Evolutionary conservation across 2,329 filamentous ascomycete genomes (phyloP), one percentile per base, ranked within the genome.

Genomic region (Nothophaeocryptopus gaeumannii): DNA sequence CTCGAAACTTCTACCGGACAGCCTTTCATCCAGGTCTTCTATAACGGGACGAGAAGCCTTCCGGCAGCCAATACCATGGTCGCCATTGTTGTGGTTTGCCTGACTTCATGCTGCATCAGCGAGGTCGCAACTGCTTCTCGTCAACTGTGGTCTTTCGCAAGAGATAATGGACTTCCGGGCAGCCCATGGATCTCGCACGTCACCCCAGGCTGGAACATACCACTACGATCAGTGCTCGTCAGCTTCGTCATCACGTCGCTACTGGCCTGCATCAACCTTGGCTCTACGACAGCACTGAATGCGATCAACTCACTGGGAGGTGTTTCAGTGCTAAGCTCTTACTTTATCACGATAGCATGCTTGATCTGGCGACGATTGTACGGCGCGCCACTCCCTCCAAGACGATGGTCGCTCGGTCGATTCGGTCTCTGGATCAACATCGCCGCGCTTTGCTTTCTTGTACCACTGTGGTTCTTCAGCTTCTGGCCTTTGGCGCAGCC

Each of bases 391-490:
- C 58, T 75, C 0, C 71, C 70, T 0, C 63, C 60, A 0, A 62
- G 64, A 8, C 62, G 66, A 16, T 75, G 65, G 69, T 66, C 56
- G 34, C 66, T 77, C 9, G 70, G 72, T 1, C 57, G 57, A 7
- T 67, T 61, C 36, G 72, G 73, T 0, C 55, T 74, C 1, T 53
- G 63, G 13, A 51, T 75, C 46, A 75, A 76, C 46, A 62, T 69
- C 11, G 46, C 50, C 2, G 59, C 64, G 1, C 11, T 59, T 9
- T 45, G 45, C 37, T 61, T 52, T 32, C 16, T 55, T 20, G 16
- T 47, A 1, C 51, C 51, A 13, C 15, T 56, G n/a, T 49, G 44
- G 45, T 51, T 54, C 48, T 54, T 54, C 39, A 48, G 37, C 35
- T 51, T 53, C 34, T 56, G 51, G 51, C 47, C 54, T 7, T 31